These are phyloP conservation scores for Didymella exigua DNA, from an alignment of 2,329 filamentous ascomycete genomes.

Conservation along the genomic window DNA sequence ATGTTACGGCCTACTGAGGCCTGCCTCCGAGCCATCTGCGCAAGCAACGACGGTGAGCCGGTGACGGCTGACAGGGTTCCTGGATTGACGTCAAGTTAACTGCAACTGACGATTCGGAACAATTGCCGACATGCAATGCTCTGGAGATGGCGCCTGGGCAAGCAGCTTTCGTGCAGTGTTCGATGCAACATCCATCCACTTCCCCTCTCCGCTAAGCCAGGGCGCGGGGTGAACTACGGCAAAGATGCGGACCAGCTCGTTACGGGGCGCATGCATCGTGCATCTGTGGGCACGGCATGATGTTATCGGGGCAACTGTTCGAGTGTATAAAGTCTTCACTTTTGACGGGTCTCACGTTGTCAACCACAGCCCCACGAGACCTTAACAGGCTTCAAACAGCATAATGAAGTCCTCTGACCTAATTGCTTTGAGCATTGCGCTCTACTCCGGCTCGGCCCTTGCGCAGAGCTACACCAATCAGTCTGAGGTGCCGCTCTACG, in stretches of 20 bases:
- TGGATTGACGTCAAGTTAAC: conserved; percentile 7
- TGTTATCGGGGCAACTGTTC: background rate
- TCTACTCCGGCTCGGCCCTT: conserved; percentile 12
- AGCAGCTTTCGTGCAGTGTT: background rate
- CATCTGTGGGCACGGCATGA: conserved; percentile 3
- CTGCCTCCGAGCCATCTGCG: background rate
- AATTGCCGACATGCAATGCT: conserved; percentile 1
- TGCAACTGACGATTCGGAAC: conserved; percentile 2
- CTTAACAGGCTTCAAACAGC: background rate
- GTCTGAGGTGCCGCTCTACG: conserved; percentile 38
- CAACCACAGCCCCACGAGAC: background rate
- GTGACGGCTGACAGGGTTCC: background rate
- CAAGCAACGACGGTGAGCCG: background rate
- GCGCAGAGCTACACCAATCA: conserved; percentile 34
- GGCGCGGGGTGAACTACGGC: conserved; percentile 17
- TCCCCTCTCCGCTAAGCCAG: conserved; percentile 24
- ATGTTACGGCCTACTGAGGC: conserved; percentile 7
- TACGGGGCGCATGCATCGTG: conserved; percentile 13
- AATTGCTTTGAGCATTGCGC: conserved; percentile 16
- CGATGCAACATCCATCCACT: conserved; percentile 17
- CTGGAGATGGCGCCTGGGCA: conserved; percentile 5
- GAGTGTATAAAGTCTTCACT: background rate
- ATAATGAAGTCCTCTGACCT: conserved; percentile 11
- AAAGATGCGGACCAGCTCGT: conserved; percentile 16
- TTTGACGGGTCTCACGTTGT: background rate